These are phyloP conservation scores for Amanita subjunquillea DNA, from an alignment of 768 basidiomycete genomes.

Conservation along the genomic window DNA sequence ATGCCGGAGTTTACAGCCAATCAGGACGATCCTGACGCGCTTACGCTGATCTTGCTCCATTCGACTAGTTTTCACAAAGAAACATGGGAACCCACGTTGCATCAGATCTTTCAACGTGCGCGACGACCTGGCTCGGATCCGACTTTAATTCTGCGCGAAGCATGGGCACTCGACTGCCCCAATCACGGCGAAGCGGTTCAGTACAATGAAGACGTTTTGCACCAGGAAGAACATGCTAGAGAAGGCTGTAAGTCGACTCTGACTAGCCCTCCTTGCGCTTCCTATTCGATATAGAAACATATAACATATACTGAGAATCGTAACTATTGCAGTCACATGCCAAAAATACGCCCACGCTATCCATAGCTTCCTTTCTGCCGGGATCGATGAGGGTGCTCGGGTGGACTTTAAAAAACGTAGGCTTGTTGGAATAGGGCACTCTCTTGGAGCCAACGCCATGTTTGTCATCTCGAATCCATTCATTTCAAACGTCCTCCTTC, in stretches of 20 bases:
- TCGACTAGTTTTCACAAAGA: slow-evolving; percentile 71
- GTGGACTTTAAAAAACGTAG: slow-evolving; percentile 40
- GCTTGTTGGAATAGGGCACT: slow-evolving; percentile 59
- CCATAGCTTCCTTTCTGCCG: slow-evolving; percentile 42
- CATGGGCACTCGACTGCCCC: slow-evolving; percentile 63
- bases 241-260: slow-evolving; percentile 29
- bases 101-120: slow-evolving; percentile 28
- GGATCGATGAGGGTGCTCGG: slow-evolving; percentile 23
- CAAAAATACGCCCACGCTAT: slow-evolving; percentile 51
- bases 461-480: slow-evolving; percentile 13
- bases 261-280: background rate
- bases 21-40: slow-evolving; percentile 27
- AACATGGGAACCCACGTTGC: slow-evolving; percentile 56
- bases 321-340: slow-evolving; percentile 39
- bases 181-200: slow-evolving; percentile 58
- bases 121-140: background rate
- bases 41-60: slow-evolving; percentile 54
- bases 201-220: slow-evolving; percentile 40
- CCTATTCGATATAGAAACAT: background rate
- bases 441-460: slow-evolving; percentile 58
- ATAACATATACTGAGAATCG: background rate
- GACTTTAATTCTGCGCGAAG: slow-evolving; percentile 36
- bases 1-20: slow-evolving; percentile 23
- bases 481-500: background rate
- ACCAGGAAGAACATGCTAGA: slow-evolving; percentile 29